Evolutionary conservation across 1,139 yeast species (phyloP).

Genomic region (Geotrichum aggregatum): DNA sequence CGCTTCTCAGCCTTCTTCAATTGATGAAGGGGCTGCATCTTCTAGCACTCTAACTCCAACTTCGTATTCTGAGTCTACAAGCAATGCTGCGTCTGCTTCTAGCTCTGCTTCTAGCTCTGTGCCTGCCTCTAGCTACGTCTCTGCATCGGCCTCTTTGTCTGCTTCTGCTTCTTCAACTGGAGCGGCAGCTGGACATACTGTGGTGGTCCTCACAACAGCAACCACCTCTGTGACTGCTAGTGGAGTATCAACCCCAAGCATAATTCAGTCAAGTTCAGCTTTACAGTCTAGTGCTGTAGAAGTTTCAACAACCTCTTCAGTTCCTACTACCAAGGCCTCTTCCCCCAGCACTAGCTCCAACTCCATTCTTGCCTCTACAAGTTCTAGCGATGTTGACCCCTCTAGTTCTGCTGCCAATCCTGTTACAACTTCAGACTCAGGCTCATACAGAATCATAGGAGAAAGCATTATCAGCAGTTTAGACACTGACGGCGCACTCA

Average conservation of each 20-base stretch:
- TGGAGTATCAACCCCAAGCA: neutral
- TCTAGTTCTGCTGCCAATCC: neutral
- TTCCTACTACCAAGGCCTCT: too few relatives aligned
- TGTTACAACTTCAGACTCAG: neutral
- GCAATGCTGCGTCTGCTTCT: too few relatives aligned
- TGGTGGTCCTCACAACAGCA: neutral
- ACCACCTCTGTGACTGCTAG: neutral
- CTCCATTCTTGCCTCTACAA: neutral
- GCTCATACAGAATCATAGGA: slow-evolving; percentile 6
- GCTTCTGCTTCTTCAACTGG: too few relatives aligned
- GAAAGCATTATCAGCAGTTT: slow-evolving; percentile 7
- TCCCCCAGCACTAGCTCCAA: too few relatives aligned
- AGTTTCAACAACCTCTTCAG: too few relatives aligned
- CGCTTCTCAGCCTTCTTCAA: too few relatives aligned
- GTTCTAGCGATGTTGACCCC: neutral
- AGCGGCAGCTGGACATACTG: too few relatives aligned
- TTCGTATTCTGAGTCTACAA: too few relatives aligned
- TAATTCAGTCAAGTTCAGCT: neutral
- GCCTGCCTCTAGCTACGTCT: too few relatives aligned
- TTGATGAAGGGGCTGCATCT: neutral
- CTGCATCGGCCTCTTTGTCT: too few relatives aligned
- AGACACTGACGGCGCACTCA: neutral
- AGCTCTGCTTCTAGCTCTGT: too few relatives aligned
- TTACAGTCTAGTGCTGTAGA: too few relatives aligned
- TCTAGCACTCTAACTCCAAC: neutral